Evolutionary conservation across 345 rosid species (phyloP), one percentile per base, ranked within the genome.

Genomic region (Syzygium aromaticum): DNA sequence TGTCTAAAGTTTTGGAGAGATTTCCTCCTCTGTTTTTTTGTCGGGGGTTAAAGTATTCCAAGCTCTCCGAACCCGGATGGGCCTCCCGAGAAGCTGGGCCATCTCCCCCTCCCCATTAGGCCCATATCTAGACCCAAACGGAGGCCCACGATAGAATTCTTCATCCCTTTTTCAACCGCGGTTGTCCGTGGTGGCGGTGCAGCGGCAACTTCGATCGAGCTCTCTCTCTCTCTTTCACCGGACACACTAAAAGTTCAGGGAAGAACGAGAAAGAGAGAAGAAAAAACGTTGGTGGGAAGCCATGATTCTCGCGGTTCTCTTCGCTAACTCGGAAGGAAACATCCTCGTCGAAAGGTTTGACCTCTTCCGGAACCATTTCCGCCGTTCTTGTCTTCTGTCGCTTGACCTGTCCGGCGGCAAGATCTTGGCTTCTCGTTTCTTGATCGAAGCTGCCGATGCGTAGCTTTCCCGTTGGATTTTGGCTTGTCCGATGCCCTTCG

Each of bases 261-360:
- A 83, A 83, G 85, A 49, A 49, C 54, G 38, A 83, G 22, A 49
- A 43, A 43, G 46, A 83, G 88, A 86, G 84, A 19, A 54, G 21
- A 3, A 40, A 40, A 54, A 67, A n/a, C 77, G 82, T 84, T 14
- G 23, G 40, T 38, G 23, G 9, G 52, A 38, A 22, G 13, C 13
- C 52, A 95, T 94, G 96, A 93, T 94, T 84, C 94, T 95, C 11
- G 98, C 98, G 6, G 89, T 93, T 57, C 90, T 95, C 88, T 94
- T 95, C 87, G 93, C 95, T 14, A 95, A 94, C 43, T 91, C 95
- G 67, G 96, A 90, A 54, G 96, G 96, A 51, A 95, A 95, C 91
- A 95, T 95, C 67, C 89, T 94, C 22, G 92, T 94, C 89, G 98
- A 95, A 90, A 88, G 98, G 98, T 94, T 67, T 2, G 87, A 19